These are phyloP conservation scores for Dothistroma pini DNA, from an alignment of 2,329 filamentous ascomycete species.

Conservation along the genomic window DNA sequence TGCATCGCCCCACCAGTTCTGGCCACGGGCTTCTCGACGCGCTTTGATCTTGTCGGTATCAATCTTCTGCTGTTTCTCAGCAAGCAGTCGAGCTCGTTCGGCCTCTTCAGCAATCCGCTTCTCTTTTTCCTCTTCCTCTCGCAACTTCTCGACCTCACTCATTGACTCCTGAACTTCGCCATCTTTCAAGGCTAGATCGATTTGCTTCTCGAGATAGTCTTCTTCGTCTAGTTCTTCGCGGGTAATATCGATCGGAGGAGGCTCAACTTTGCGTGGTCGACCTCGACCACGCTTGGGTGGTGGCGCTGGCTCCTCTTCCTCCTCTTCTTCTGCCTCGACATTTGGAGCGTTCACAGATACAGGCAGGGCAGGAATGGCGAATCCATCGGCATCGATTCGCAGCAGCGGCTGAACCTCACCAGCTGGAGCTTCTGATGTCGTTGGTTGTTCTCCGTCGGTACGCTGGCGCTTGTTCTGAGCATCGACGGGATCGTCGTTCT, in stretches of 20 bases:
- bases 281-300: constrained; percentile 37
- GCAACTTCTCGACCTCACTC: constrained; percentile 28
- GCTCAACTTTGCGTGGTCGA: constrained; percentile 29
- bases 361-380: constrained; percentile 37
- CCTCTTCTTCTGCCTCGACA: constrained; percentile 22
- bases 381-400: constrained; percentile 42
- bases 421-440: constrained; percentile 4
- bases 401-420: constrained; percentile 2
- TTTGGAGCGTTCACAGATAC: constrained; percentile 25
- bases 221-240: constrained; percentile 48
- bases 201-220: constrained; percentile 45
- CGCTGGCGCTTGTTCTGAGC: constrained; percentile 21
- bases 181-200: constrained; percentile 36
- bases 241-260: constrained; percentile 34
- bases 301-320: constrained; percentile 7
- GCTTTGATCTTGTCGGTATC: constrained; percentile 48
- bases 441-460: background rate
- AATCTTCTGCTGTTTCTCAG: constrained; percentile 29
- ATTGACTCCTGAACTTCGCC: constrained; percentile 29
- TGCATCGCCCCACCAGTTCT: constrained; percentile 62
- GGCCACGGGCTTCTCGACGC: constrained; percentile 45
- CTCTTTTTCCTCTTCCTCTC: constrained; percentile 26
- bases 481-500: constrained; percentile 16
- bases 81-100: constrained; percentile 26
- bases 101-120: constrained; percentile 14